phyloP scores from a whole-genome alignment of 176 grass and related monocot genomes.

The Zea mays region DNA sequence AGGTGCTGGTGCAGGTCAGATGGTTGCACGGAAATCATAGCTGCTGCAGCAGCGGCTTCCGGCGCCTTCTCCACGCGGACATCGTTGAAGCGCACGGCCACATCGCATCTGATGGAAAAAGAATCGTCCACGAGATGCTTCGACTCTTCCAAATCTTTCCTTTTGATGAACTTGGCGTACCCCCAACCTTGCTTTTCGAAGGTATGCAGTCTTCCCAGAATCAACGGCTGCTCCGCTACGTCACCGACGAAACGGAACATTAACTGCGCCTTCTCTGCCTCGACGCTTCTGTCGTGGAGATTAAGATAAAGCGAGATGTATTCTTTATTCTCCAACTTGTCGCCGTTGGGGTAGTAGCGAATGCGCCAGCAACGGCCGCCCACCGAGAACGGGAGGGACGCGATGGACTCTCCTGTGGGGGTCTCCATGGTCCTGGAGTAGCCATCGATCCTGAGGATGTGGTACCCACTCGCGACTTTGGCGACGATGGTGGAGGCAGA shows the following conservation, averaged over 20 bases:
- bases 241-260: conserved; percentile 21
- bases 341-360: conserved; percentile 31
- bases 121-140: background rate
- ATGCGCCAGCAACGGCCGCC: conserved; percentile 19
- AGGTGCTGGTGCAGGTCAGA: conserved; percentile 41
- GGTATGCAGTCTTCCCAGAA: background rate
- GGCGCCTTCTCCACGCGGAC: background rate
- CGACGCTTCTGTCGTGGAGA: background rate
- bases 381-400: conserved; percentile 19
- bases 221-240: background rate
- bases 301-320: conserved; percentile 18
- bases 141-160: background rate
- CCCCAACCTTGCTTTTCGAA: background rate
- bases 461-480: background rate
- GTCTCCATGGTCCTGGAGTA: background rate
- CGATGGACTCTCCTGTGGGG: background rate
- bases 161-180: background rate
- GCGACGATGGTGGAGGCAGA: background rate
- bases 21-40: background rate
- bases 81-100: background rate
- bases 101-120: background rate
- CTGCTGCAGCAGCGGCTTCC: too few species aligned
- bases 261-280: background rate
- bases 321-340: background rate
- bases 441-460: conserved; percentile 2